Conservation (phyloP, 345 rosid genomes). For the Eucalyptus regnans region DNA sequence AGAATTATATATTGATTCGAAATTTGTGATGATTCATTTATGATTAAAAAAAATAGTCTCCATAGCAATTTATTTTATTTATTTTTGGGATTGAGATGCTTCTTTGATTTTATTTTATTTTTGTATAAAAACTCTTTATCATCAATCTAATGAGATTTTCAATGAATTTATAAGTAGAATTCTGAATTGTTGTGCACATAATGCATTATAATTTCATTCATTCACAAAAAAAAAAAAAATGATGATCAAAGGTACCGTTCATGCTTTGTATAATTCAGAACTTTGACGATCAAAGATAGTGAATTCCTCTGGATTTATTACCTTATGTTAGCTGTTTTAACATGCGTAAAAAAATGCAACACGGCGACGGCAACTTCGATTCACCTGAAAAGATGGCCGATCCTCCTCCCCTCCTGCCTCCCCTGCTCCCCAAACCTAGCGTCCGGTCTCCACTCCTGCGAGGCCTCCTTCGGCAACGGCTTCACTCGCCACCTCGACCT, state of each 20-base stretch:
- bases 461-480: constrained; percentile 68
- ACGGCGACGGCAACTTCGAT: neutral
- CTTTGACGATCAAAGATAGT: neutral
- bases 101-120: rapidly evolving
- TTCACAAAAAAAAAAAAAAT: neutral
- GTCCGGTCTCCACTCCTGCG: constrained; percentile 39
- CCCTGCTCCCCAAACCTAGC: constrained; percentile 49
- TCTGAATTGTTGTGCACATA: too few species aligned
- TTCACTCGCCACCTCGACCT: constrained; percentile 43
- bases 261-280: neutral
- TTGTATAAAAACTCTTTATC: neutral
- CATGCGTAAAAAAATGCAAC: neutral
- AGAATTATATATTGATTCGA: neutral
- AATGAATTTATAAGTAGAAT: neutral
- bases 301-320: neutral
- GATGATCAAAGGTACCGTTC: neutral
- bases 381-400: constrained; percentile 66
- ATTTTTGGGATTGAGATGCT: neutral
- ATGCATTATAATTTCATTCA: neutral
- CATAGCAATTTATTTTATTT: neutral
- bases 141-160: neutral
- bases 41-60: too few species aligned
- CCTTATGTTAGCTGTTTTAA: neutral
- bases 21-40: too few species aligned
- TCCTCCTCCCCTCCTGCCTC: constrained; percentile 56